Evolutionary conservation across 306 rosid species (phyloP), one percentile per base, ranked within the genome.

Genomic region (Albizia julibrissin): DNA sequence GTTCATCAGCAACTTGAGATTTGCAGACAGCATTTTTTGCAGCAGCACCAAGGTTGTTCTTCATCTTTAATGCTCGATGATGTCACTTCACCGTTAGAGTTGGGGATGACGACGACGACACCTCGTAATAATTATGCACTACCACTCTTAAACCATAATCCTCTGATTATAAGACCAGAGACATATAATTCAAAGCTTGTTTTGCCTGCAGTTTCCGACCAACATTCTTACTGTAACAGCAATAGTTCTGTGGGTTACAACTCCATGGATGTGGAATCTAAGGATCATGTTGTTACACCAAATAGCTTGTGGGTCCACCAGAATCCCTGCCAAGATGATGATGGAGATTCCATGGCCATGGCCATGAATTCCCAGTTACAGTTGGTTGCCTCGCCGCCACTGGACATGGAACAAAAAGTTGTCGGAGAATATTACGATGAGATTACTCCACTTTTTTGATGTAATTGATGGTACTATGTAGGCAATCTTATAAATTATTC

Each of bases 401-500:
- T 86, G 3, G 78, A 83, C 29, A 78, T 88, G 65, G 89, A 87
- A 74, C 84, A 86, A 71, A 84, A 83, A 52, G 86, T 71, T 82
- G 86, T 71, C 80, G 91, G 81, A 71, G 93, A 89, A 33, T 66
- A 66, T 67, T 87, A 84, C 61, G 94, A 91, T 69, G 93, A 91
- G 81, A 88, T 90, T 83, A 89, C 80, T 73, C 91, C 94, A 1
- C 84, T 89, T 81, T 81, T 90, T 59, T 3, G 90, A 90, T 59
- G 80, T 91, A 77, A 90, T 89, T 49, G 94, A 91, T 72, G 93
- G 89, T 74, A 37, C n/a, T 37, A 37, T 37, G 89, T 72, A 87
- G 98, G 64, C 93, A 89, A 82, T 91, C 97, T 19, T 90, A 88
- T 42, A 76, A 83, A 75, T 37, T 92, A 90, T 75, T 91, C 94